Conservation (phyloP, 192 early-diverging fungal species). For the Linnemannia exigua region DNA sequence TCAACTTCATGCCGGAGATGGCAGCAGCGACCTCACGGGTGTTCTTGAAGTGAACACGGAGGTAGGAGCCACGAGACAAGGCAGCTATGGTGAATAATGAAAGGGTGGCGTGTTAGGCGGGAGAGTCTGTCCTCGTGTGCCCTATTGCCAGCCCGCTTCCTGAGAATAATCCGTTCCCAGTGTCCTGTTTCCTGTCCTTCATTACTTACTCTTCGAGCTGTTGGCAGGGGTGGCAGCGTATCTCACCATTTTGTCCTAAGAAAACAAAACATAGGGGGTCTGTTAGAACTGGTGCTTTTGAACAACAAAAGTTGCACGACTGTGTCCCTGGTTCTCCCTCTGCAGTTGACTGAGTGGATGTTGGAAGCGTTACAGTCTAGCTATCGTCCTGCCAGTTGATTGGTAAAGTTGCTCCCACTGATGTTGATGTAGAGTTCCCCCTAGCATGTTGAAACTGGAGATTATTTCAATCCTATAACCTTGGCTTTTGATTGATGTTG, state of each 20-base stretch:
- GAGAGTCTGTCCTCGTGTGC: not conserved
- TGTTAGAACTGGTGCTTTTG: not conserved
- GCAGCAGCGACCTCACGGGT: constrained; percentile 96
- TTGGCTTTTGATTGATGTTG: not conserved
- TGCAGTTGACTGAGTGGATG: not conserved
- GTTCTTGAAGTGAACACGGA: constrained; percentile 98
- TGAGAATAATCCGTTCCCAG: not conserved
- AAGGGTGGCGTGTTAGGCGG: not conserved
- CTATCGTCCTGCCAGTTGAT: not conserved
- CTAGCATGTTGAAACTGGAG: not conserved
- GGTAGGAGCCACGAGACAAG: constrained; percentile 92
- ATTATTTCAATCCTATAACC: not conserved
- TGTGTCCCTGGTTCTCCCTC: not conserved
- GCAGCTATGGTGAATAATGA: constrained; percentile 64
- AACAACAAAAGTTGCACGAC: not conserved
- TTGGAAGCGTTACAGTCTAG: not conserved
- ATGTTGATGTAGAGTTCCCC: constrained; percentile 41
- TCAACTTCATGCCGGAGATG: constrained; percentile 92
- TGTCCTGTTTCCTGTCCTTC: not conserved
- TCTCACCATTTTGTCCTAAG: constrained; percentile 77
- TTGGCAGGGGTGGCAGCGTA: constrained; percentile 89
- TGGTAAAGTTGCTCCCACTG: not conserved
- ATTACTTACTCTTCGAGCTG: constrained; percentile 78
- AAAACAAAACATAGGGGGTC: not conserved
- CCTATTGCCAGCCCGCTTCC: not conserved